A percentile compares a stretch with the other conserved stretches of the same genome.
These are phyloP conservation scores for Vitellaria paradoxa DNA, from an alignment of 179 eudicot genomes.

Conservation along the genomic window DNA sequence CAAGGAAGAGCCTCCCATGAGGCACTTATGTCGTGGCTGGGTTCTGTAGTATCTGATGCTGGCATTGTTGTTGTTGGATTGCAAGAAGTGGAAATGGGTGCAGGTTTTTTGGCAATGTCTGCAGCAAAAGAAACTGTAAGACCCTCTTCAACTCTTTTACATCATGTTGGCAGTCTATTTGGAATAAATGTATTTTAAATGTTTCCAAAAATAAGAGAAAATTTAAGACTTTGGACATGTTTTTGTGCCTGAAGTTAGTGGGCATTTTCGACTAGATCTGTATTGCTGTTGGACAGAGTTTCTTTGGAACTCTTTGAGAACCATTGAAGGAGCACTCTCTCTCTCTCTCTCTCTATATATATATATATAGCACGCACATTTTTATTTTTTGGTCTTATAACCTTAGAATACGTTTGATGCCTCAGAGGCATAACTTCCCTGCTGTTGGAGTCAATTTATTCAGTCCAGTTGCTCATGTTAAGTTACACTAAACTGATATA, in stretches of 20 bases:
- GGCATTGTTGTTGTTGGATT: conserved; percentile 89
- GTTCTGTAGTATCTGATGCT: conserved; percentile 71
- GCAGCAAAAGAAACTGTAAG: conserved; percentile 99
- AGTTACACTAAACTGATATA: no score
- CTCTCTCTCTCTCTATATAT: no score
- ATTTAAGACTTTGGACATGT: neutral
- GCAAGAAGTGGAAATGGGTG: conserved; percentile 99
- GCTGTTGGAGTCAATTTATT: no score
- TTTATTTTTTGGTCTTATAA: neutral
- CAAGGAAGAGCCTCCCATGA: conserved; percentile 88
- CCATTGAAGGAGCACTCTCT: no score
- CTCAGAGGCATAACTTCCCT: neutral
- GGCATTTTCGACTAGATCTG: no score
- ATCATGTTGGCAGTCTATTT: neutral
- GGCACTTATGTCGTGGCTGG: conserved; percentile 75
- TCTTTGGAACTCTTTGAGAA: neutral
- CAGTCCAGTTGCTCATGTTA: no score
- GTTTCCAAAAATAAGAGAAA: neutral
- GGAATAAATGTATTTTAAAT: neutral
- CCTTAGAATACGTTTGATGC: neutral
- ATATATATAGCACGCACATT: no score
- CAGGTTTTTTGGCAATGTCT: conserved; percentile 99
- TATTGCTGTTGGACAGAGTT: neutral
- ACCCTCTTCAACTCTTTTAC: neutral
- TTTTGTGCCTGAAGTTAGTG: neutral